Base-by-base conservation (phyloP, 2,329 filamentous ascomycete species). In the Tothia fuscella region DNA sequence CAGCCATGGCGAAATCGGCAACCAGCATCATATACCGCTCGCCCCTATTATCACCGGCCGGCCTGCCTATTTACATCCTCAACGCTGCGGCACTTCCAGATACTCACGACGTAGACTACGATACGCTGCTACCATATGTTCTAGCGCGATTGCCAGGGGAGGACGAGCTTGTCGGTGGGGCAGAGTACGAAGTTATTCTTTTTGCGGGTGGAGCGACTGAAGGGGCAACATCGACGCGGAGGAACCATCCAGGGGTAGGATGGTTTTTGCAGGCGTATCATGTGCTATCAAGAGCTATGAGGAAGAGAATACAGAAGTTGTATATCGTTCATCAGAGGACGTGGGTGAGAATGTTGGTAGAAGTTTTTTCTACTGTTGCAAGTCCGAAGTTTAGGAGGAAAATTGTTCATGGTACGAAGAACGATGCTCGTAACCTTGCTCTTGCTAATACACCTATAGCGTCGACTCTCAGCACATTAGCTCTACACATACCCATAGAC, bases 201-300 rank as follows among this genome's bases (percentile, higher is more conserved):
- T 74, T 74, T 50, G 70, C 71, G 4, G 71, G 70, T n/a, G 70
- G 68, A 7, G 63, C 63, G 28, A 61, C 62, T 35, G 66, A 63
- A 36, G 62, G 59, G 35, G 59, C 57, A 12, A 65, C 63, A 7
- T 54, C 45, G 19, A 51, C 57, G 31, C 71, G 65, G 54, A 71
- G 67, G 54, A 60, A 60, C 38, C 51, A 63, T 33, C 70, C 71
- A 2, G 66, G 67, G 20, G 70, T 68, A 62, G 67, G 67, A 29
- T 75, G 71, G 71, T 72, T 71, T 48, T 55, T 74, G 38, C 70
- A 74, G 49, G 70, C 70, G 13, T 75, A 75, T 54, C 67, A 73
- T 50, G 61, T 73, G 46, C 60, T 74, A 39, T 66, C 66, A 25
- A 56, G 71, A 46, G 70, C 70, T 4, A 68, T 70, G 53, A 62